Conservation (phyloP, 192 early-diverging fungal species). For the Linnemannia elongata region DNA sequence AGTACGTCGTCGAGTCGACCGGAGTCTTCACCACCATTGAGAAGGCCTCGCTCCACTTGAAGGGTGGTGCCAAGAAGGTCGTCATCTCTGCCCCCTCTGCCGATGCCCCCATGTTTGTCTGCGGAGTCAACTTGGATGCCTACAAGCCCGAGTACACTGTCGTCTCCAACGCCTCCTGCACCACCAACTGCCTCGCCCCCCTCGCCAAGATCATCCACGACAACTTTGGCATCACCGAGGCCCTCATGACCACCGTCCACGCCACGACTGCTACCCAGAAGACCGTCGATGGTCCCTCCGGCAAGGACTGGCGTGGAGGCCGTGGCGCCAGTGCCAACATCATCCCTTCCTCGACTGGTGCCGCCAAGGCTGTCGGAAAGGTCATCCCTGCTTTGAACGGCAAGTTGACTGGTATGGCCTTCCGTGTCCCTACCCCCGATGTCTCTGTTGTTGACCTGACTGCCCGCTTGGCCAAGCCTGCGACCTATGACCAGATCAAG, state of each 20-base stretch:
- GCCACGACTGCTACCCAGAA: slow-evolving; percentile 99
- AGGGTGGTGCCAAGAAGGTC: slow-evolving; percentile 98
- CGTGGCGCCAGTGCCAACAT: slow-evolving; percentile 96
- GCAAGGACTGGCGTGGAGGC: slow-evolving; percentile 97
- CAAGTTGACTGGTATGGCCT: slow-evolving; percentile 99
- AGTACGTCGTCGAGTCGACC: slow-evolving; percentile 98
- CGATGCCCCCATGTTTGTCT: slow-evolving; percentile 99
- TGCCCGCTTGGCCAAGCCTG: slow-evolving; percentile 89
- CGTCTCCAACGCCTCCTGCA: slow-evolving; percentile 99
- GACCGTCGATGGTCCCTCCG: slow-evolving; percentile 98
- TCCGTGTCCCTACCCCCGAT: slow-evolving; percentile 93
- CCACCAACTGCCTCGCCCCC: slow-evolving; percentile 99
- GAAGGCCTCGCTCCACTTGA: slow-evolving; percentile 86
- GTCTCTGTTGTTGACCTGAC: slow-evolving; percentile 99
- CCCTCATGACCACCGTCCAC: slow-evolving; percentile 99
- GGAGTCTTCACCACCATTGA: slow-evolving; percentile 97
- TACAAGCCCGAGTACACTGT: slow-evolving; percentile 91
- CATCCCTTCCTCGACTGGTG: slow-evolving; percentile 97
- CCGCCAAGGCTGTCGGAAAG: slow-evolving; percentile 99
- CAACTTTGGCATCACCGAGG: slow-evolving; percentile 96
- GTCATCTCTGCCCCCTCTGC: slow-evolving; percentile 97
- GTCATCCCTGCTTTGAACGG: slow-evolving; percentile 94
- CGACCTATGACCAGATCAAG: slow-evolving; percentile 94
- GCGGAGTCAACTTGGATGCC: slow-evolving; percentile 95
- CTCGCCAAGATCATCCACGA: slow-evolving; percentile 97